phyloP scores from a whole-genome alignment of 73 alveolate genomes.

The Paramecium caudatum region DNA sequence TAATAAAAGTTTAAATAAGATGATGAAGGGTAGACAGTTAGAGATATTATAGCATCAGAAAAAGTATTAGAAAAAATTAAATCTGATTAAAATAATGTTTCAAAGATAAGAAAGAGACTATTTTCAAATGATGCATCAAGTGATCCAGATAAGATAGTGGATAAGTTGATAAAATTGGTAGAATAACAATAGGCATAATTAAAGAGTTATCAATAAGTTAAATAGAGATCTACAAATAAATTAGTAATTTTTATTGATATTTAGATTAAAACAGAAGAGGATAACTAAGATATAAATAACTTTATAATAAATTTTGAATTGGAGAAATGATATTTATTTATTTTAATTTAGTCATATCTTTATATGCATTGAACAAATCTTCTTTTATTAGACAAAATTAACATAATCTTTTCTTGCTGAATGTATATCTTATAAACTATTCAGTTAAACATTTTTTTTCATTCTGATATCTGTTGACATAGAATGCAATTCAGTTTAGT shows the following conservation, averaged over 20 bases:
- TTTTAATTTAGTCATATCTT: no score
- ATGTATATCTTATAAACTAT: not conserved
- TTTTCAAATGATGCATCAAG: not conserved
- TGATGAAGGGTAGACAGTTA: not conserved
- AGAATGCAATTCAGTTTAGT: not conserved
- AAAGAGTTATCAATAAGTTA: not conserved
- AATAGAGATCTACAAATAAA: not conserved
- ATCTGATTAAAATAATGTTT: not conserved
- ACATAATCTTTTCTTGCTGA: not conserved
- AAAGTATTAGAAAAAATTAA: not conserved
- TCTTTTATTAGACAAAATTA: constrained; percentile 32
- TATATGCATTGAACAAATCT: no score
- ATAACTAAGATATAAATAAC: constrained; percentile 30
- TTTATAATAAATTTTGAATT: constrained; percentile 28
- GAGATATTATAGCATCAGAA: not conserved
- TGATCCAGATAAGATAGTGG: not conserved
- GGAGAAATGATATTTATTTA: constrained; percentile 35
- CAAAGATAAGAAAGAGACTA: constrained; percentile 1
- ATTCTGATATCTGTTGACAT: not conserved
- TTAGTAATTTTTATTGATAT: not conserved
- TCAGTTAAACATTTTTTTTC: not conserved
- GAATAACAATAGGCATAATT: not conserved
- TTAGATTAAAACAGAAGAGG: constrained; percentile 30
- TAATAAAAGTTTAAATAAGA: not conserved
- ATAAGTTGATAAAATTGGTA: not conserved